A percentile compares a stretch with the other conserved stretches of the same genome.
Evolutionary conservation across 2,329 filamentous ascomycete species (phyloP).

Genomic region (Stemphylium lycopersici): DNA sequence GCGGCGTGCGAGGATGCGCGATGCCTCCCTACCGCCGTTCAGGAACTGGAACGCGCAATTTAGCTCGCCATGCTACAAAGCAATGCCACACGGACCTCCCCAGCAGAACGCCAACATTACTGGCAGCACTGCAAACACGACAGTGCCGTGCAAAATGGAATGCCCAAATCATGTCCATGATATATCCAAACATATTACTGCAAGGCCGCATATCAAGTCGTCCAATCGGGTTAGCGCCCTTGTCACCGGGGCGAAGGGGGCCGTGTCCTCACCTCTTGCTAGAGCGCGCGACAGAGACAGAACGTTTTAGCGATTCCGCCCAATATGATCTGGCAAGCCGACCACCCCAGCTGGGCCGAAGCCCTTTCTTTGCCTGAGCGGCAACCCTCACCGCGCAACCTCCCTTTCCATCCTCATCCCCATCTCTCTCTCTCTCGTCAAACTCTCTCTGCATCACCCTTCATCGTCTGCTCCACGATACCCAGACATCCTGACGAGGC

Average conservation of each 20-base stretch:
- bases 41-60: conserved; percentile 17
- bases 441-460: conserved; percentile 3
- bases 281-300: conserved; percentile 13
- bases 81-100: conserved; percentile 13
- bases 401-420: conserved; percentile 3
- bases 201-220: neutral
- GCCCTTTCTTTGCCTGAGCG: conserved; percentile 16
- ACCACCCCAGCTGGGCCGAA: conserved; percentile 18
- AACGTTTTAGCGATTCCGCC: conserved; percentile 19
- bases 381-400: conserved; percentile 10
- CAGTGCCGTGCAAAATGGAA: neutral
- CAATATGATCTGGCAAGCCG: conserved; percentile 17
- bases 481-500: conserved; percentile 6
- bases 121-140: neutral
- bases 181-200: neutral
- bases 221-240: conserved; percentile 3
- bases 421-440: conserved; percentile 4
- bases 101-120: neutral
- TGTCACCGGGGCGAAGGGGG: conserved; percentile 3
- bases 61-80: conserved; percentile 11
- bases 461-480: conserved; percentile 10
- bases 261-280: conserved; percentile 14
- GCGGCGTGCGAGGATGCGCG: conserved; percentile 10
- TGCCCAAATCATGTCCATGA: neutral
- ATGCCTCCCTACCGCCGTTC: conserved; percentile 17